Evolutionary conservation across 805 yeast species (phyloP), one percentile per base, ranked within the genome.

Genomic region (Candida verbasci): DNA sequence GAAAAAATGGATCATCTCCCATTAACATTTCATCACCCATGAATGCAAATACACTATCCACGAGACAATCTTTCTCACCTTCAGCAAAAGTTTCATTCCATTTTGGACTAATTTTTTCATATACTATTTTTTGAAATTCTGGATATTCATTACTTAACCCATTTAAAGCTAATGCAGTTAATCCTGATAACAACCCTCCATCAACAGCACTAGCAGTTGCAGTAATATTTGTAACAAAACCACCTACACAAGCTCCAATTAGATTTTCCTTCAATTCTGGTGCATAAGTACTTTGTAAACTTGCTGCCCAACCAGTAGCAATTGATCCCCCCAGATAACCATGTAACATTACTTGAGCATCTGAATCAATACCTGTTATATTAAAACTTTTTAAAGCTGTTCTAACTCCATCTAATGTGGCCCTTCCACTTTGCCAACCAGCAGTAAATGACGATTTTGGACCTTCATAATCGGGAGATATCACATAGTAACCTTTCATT

Each of bases 311-410:
- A 6, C 61, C 55, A 12, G 60, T 35, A 10, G 70, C 65, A 21
- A 62, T 40, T 1, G 65, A 49, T 8, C 68, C 70, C n/a, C 70
- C 70, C 3, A 65, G 58, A 35, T 57, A 65, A 0, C 70, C 70
- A 61, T 61, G 60, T 31, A 63, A 21, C 9, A 43, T 46, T 3
- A 51, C 43, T 16, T 45, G 40, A 9, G 57, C 56, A 36, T 46
- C 44, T 4, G 39, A 9, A 2, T 40, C 24, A 9, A 55, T 22
- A 2, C 57, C 56, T 7, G 60, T 53, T 6, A 39, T 21, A 22
- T 45, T 40, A 3, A 18, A 31, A 21, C 46, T 36, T 1, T 38
- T 25, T 24, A 62, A 45, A 1, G 50, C 43, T 3, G 58, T 70
- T 30, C 62, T 39, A 15, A 65, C 37, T 1, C 61, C 46, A 37